Evolutionary conservation across 2,329 filamentous ascomycete genomes (phyloP).

Genomic region (Trichophyton rubrum): DNA sequence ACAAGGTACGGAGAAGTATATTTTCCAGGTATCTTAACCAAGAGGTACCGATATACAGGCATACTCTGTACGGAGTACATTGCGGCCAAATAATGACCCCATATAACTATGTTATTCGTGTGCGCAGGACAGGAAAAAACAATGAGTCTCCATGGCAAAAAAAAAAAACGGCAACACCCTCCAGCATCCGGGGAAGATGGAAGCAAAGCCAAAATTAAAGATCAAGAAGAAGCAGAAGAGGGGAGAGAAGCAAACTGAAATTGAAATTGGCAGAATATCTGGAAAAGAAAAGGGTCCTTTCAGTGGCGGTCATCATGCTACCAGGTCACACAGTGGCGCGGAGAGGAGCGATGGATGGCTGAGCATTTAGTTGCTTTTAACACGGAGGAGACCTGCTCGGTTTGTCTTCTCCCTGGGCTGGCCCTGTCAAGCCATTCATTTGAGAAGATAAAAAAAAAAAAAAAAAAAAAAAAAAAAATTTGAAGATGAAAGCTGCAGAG

Average conservation of each 20-base stretch:
- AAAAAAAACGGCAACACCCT: neutral
- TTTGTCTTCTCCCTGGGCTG: neutral
- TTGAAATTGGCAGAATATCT: no score
- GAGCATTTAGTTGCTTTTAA: neutral
- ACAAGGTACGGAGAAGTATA: neutral
- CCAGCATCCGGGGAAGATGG: neutral
- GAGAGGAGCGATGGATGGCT: neutral
- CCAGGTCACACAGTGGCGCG: constrained; percentile 3
- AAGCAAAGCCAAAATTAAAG: neutral
- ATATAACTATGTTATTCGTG: no score
- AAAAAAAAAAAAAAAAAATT: neutral
- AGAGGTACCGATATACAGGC: neutral
- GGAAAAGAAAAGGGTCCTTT: neutral
- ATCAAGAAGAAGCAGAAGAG: neutral
- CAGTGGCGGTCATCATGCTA: neutral
- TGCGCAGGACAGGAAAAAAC: no score
- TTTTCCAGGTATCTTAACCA: neutral
- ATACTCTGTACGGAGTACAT: no score
- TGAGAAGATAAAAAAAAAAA: no score
- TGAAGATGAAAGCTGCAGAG: neutral
- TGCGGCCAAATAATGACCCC: no score
- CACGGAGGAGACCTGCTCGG: neutral
- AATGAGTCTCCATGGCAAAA: neutral
- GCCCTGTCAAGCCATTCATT: neutral
- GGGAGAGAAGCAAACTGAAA: no score